Evolutionary conservation across 139 green algal genomes (phyloP), one percentile per base, ranked within the genome.

Genomic region (Coelastrella sp.): DNA sequence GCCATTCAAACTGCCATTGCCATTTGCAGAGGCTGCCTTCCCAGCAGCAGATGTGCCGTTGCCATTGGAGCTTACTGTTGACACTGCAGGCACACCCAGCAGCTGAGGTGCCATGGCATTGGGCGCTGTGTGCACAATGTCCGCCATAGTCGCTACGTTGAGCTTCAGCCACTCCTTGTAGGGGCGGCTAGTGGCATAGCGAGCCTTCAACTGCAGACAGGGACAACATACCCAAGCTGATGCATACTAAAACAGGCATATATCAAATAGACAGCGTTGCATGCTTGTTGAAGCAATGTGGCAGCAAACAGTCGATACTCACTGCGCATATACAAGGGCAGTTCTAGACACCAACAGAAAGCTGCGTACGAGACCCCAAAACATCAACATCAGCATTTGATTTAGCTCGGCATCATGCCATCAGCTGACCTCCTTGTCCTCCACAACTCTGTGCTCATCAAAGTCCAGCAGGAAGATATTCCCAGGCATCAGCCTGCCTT

Each of bases 391-490:
- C 45, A 23, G 45, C 45, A 57, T 23, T 57, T 57, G 45, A 9
- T 13, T 13, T 57, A 57, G 45, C 15, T 9, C 6, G 17, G 19
- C 21, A 3, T 64, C 7, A 64, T 64, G 53, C 53, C 21, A 19
- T 9, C 53, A 64, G 6, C 76, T 35, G 59, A 95, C 81, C 89
- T 94, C 92, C 77, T 93, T 89, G 86, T 98, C 95, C 85, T 93
- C 89, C 40, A 98, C 92, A 79, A 98, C 91, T 40, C 91, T 81
- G 76, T 93, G 89, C 64, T 94, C 88, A 74, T 98, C 94, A 90
- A 99, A 98, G 92, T 99, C 96, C 13, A 99, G 93, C 74, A 99
- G 91, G 84, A 99, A 94, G 91, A 99, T 98, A 89, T 99, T 99
- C 63, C 96, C 96, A 6, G 96, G 96, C 90, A 95, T 97, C n/a